Evolutionary conservation across 345 rosid genomes (phyloP), one percentile per base, ranked within the genome.

Genomic region (Syzygium jambos): DNA sequence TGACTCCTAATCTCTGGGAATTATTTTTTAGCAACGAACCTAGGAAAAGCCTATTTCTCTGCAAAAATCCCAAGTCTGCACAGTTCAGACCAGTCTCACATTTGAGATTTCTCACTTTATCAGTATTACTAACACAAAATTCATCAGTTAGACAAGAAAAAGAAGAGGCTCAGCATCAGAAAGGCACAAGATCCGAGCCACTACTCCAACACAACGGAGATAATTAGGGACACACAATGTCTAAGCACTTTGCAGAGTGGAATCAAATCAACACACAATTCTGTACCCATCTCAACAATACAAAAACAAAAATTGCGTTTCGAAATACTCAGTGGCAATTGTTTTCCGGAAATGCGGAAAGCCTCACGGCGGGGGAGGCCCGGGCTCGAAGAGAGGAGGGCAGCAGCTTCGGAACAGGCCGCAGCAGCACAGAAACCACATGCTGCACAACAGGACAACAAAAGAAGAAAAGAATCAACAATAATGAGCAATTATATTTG

Each of bases 371-470:
- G 91, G 93, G 4, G 95, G 94, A 53, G 92, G 89, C 80, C 89
- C 93, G 14, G 93, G 89, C 84, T 92, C 93, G 86, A 94, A 93
- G 51, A 95, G 91, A 46, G 95, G 95, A 51, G 94, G 93, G 85
- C 92, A 95, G 91, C 95, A 95, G 92, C 92, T 88, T 84, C 90
- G 27, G 57, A 87, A 91, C 78, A 95, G 86, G 4, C 95, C 95
- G 49, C 94, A 93, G 88, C 95, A 95, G 88, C 95, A 88, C 55
- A 93, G 90, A 77, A 91, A 73, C 95, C 95, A 93, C 88, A 90
- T 56, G 83, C 97, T 95, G 80, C 82, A 91, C 89, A 84, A 84
- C 78, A 87, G 59, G 29, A 13, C 55, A 85, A 21, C 73, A 52
- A 54, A 65, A 19, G 17, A 80, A 88, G 27, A 53, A 29, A 52